A percentile compares a stretch with the other conserved stretches of the same genome.
Evolutionary conservation across 768 basidiomycete genomes (phyloP).

Genomic region (Serendipita sp.): DNA sequence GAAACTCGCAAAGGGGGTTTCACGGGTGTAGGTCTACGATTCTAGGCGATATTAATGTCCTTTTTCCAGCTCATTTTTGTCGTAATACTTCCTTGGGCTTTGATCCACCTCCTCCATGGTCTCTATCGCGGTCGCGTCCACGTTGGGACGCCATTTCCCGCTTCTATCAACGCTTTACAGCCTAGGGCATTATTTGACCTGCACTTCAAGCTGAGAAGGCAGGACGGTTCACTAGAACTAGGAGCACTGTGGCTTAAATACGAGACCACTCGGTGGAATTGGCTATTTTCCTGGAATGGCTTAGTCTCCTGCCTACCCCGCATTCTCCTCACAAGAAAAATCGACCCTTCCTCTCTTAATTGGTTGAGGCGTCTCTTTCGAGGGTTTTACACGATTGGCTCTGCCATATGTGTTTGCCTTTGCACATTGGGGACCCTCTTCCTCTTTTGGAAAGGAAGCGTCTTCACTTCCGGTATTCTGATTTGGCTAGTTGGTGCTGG

Average conservation of each 20-base stretch:
- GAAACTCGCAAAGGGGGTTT: neutral
- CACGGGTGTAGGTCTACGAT: neutral
- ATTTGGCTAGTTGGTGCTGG: neutral
- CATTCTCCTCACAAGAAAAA: neutral
- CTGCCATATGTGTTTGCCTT: neutral
- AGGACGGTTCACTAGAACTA: neutral
- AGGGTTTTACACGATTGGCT: neutral
- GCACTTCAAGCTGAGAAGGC: too few relatives aligned
- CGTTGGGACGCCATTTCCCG: too few relatives aligned
- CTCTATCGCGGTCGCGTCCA: too few relatives aligned
- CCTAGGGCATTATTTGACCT: too few relatives aligned
- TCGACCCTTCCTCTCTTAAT: neutral
- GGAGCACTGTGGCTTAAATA: constrained; percentile 1
- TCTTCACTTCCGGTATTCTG: neutral
- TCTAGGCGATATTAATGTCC: too few relatives aligned
- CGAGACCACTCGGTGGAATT: constrained; percentile 1
- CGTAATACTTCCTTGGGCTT: too few relatives aligned
- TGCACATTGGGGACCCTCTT: neutral
- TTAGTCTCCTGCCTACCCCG: neutral
- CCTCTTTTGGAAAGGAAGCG: neutral
- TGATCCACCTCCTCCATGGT: too few relatives aligned
- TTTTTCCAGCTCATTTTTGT: too few relatives aligned
- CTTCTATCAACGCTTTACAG: too few relatives aligned
- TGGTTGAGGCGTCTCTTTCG: neutral
- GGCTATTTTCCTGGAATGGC: neutral